Base-by-base conservation (phyloP, 768 basidiomycete species). In the Russula earlei region DNA sequence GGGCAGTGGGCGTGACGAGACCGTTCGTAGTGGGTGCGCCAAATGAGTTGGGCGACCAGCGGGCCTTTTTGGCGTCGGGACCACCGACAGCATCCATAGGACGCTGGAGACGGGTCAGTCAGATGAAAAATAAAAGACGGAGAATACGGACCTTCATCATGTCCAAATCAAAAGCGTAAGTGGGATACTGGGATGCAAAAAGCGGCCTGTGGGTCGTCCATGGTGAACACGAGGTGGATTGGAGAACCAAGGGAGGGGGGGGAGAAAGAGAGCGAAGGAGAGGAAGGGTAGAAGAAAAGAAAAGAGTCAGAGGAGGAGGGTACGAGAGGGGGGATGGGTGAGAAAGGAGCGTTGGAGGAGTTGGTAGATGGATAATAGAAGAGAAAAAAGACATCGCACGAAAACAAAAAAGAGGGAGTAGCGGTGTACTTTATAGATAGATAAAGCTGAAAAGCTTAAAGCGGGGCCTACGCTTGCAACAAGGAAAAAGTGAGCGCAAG, bases 61-160 rank as follows among this genome's bases (percentile, higher is more conserved):
- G 86, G 55, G 90, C 84, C 72, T 92, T 92, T 80, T 92, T 92
- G 53, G 84, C 77, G 71, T 89, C 87, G 62, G 86, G 87, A 65
- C 85, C 87, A 65, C 82, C 84, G 62, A 82, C 77, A 68, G 84
- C 68, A 71, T 91, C 91, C 81, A 91, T 90, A 51, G 90, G 84
- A 72, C 90, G 84, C 90, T 92, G 71, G 38, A 29, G 33, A 27
- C 45, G 19, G 50, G 15, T 19, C 11, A 8, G 34, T 47, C 12
- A n/a, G n/a, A 8, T 22, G 17, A 17, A 22, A 53, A n/a, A 19
- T n/a, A 45, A 54, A 47, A 44, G 37, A 12, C 52, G 24, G 33
- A 31, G 33, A 9, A 42, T 9, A 69, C 74, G 15, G 34, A 85
- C 88, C 85, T 91, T 91, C 87, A 89, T 90, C 87, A 91, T 90